Evolutionary conservation across 805 yeast species (phyloP), one percentile per base, ranked within the genome.

Genomic region (Starmerella davenportii): DNA sequence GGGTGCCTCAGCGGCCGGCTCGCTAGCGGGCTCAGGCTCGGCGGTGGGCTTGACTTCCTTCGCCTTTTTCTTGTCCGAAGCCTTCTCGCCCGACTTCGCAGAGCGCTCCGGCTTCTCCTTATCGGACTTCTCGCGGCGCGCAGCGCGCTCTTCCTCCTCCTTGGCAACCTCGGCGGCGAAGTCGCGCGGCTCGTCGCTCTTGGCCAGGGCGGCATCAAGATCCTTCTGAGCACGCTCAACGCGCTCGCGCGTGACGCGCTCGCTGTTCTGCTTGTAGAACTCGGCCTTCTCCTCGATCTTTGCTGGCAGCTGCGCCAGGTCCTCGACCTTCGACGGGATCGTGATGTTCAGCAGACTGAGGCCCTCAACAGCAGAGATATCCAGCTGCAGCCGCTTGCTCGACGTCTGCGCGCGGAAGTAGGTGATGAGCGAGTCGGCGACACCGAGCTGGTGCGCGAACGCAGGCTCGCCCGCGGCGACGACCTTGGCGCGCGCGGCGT

Each of bases 391-490:
- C 58, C 70, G 70, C 39, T 23, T 38, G 21, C 37, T 21, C 21
- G 48, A 28, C 30, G 43, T 33, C 18, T 47, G 21, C 21, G 92
- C 90, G 55, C 84, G 93, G 50, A 90, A 80, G 60, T 71, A 71
- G 28, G 62, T 54, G 56, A 85, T 66, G 55, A 84, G 66, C 39
- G 69, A 63, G 59, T 84, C 80, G 52, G 90, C 79, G 45, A 76
- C 65, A 48, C 68, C 67, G 51, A 87, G 76, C 62, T 90, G 93
- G 34, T 62, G 62, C 42, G 76, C 72, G 62, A 78, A 85, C 21
- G 95, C 96, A 21, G 96, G 94, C 50, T 62, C 61, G 33, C 61
- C 59, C 21, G 79, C 72, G 35, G 84, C 84, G 45, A 73, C 79
- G 38, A 73, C 69, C 64, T 79, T 71, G 53, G 72, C 72, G 53